Percentiles rank a stretch among this genome's conserved stretches.
These are phyloP conservation scores for Lizanozyma gosingica DNA, from an alignment of 1,139 yeast genomes.

Conservation along the genomic window DNA sequence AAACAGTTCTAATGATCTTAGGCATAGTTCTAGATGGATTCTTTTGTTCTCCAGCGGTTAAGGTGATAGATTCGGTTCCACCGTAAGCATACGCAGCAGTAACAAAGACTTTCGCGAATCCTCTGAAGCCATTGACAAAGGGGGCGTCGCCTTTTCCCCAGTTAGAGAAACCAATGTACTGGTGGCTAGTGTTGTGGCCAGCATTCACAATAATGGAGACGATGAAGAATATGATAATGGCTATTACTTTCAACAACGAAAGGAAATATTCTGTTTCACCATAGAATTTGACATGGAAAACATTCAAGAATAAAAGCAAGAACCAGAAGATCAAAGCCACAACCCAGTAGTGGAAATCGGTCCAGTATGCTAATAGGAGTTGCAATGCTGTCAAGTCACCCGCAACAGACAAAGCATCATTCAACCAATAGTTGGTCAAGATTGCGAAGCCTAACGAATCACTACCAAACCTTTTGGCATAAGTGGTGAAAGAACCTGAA, in stretches of 20 bases:
- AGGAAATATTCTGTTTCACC: constrained; percentile 65
- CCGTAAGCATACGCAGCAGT: constrained; percentile 64
- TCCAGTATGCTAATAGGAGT: constrained; percentile 54
- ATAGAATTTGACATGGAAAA: constrained; percentile 46
- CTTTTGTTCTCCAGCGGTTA: constrained; percentile 59
- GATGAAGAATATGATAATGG: constrained; percentile 46
- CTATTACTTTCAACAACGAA: constrained; percentile 49
- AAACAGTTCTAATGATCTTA: constrained; percentile 48
- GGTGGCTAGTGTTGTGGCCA: constrained; percentile 29
- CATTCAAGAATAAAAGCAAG: constrained; percentile 40
- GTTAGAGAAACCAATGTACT: constrained; percentile 40
- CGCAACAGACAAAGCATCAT: constrained; percentile 56
- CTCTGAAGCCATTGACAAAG: constrained; percentile 37
- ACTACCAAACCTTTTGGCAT: constrained; percentile 52
- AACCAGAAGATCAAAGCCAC: constrained; percentile 54
- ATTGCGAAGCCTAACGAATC: constrained; percentile 58
- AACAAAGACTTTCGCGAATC: constrained; percentile 53
- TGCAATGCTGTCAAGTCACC: constrained; percentile 54
- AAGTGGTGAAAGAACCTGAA: constrained; percentile 54
- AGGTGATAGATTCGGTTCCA: constrained; percentile 56
- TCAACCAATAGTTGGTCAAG: constrained; percentile 55
- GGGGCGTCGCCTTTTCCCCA: constrained; percentile 43
- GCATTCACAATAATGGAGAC: constrained; percentile 39
- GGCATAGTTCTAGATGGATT: constrained; percentile 54
- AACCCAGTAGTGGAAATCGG: constrained; percentile 48